Evolutionary conservation across 1,284 basidiomycete species (phyloP).

Genomic region (Rhizoctonia solani): DNA sequence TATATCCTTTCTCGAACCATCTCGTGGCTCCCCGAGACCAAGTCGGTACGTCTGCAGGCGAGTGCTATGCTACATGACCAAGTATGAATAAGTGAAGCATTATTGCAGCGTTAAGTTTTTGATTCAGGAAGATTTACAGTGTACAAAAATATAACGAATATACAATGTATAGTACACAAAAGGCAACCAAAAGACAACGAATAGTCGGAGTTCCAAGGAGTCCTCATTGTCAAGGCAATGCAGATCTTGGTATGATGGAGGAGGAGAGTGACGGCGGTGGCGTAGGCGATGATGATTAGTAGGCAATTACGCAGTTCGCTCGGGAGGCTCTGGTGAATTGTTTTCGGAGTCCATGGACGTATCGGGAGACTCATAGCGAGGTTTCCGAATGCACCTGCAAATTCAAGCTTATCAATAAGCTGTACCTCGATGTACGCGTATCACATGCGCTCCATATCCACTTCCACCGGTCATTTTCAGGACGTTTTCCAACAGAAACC

Average conservation of each 20-base stretch:
- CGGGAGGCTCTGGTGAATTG: slow-evolving; percentile 16
- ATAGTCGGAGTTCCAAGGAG: neutral
- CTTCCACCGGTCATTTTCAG: neutral
- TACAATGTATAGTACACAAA: slow-evolving; percentile 7
- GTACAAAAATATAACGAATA: slow-evolving; percentile 12
- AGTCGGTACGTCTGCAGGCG: neutral
- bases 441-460: neutral
- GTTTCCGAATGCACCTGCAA: slow-evolving; percentile 19
- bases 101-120: neutral
- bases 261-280: neutral
- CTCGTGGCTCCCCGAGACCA: neutral
- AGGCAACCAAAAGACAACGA: neutral
- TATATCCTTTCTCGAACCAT: neutral
- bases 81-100: too few relatives aligned
- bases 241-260: neutral
- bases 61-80: too few relatives aligned
- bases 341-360: slow-evolving; percentile 20
- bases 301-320: neutral
- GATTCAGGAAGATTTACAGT: slow-evolving; percentile 4
- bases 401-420: neutral
- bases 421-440: too few relatives aligned
- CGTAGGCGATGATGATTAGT: neutral
- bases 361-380: slow-evolving; percentile 25
- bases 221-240: neutral
- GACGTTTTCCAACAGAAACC: neutral